Percentiles rank a stretch among this genome's conserved stretches.
Conservation (phyloP, 805 yeast species). For the Cyberlindnera mycetangii region DNA sequence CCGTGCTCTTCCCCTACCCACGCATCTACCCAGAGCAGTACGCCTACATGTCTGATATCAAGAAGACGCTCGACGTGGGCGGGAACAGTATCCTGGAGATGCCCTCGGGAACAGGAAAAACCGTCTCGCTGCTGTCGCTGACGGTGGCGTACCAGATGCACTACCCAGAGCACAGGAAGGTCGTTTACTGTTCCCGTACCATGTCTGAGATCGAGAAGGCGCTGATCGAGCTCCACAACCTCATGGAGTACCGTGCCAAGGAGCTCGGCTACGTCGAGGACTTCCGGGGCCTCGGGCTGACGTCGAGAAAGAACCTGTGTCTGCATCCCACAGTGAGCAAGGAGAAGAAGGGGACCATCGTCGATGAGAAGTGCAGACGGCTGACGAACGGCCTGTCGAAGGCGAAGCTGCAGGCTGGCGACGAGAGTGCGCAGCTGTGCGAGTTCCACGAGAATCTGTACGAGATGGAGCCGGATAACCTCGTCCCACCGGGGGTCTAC, state of each 20-base stretch:
- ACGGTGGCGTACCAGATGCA: conserved; percentile 94
- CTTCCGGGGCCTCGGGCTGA: conserved; percentile 89
- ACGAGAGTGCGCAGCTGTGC: conserved; percentile 59
- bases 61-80: conserved; percentile 90
- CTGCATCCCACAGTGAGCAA: conserved; percentile 83
- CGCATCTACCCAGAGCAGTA: conserved; percentile 97
- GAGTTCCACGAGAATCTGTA: conserved; percentile 88
- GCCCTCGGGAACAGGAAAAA: conserved; percentile 99
- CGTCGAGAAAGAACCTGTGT: conserved; percentile 93
- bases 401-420: conserved; percentile 53
- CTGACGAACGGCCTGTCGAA: conserved; percentile 90
- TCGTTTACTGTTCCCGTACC: conserved; percentile 97
- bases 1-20: conserved; percentile 95
- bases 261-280: conserved; percentile 88
- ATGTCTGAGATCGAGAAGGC: conserved; percentile 99
- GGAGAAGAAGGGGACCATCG: conserved; percentile 87
- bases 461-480: conserved; percentile 81
- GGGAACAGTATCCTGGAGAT: conserved; percentile 95
- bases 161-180: conserved; percentile 91
- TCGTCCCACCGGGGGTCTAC: conserved; percentile 90
- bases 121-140: conserved; percentile 84
- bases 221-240: conserved; percentile 77
- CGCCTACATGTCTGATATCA: conserved; percentile 95
- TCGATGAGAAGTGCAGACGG: conserved; percentile 94
- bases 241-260: conserved; percentile 82